Evolutionary conservation across 129 eudicot species (phyloP).

Genomic region (Dittrichia graveolens): DNA sequence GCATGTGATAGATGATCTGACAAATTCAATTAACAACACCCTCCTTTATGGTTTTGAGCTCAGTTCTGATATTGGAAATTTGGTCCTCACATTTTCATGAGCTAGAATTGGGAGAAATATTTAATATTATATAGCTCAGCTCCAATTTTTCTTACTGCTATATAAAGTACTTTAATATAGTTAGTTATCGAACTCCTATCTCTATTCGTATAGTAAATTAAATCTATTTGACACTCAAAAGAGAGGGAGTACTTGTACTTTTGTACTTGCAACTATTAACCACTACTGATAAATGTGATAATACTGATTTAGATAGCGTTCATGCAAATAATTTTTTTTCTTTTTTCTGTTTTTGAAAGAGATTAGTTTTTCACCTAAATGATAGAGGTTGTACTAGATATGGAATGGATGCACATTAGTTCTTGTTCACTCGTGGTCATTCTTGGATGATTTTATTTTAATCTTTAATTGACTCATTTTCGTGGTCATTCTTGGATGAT

Average conservation of each 20-base stretch:
- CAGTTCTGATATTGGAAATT: conserved; percentile 20
- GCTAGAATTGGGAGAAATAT: conserved; percentile 13
- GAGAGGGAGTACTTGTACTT: neutral
- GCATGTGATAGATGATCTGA: too few relatives aligned
- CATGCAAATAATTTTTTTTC: conserved; percentile 8
- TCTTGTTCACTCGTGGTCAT: conserved; percentile 13
- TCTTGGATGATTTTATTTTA: conserved; percentile 21
- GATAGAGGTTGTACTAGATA: conserved; percentile 11
- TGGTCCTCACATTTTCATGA: neutral
- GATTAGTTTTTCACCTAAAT: neutral
- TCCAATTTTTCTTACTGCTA: neutral
- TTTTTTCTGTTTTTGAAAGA: conserved; percentile 2
- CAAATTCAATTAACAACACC: too few relatives aligned
- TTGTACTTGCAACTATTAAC: neutral
- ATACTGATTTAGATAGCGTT: neutral
- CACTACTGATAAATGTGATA: conserved; percentile 9
- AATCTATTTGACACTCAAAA: conserved; percentile 4
- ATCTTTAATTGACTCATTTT: conserved; percentile 11
- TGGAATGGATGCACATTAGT: conserved; percentile 1
- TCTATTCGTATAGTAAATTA: neutral
- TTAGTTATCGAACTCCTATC: neutral
- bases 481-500: conserved; percentile 18
- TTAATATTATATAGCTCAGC: conserved; percentile 4
- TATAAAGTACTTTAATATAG: neutral
- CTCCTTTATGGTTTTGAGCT: neutral